A percentile compares a stretch with the other conserved stretches of the same genome.
Conservation (phyloP, 2,329 filamentous ascomycete genomes). For the Claviceps cyperi region DNA sequence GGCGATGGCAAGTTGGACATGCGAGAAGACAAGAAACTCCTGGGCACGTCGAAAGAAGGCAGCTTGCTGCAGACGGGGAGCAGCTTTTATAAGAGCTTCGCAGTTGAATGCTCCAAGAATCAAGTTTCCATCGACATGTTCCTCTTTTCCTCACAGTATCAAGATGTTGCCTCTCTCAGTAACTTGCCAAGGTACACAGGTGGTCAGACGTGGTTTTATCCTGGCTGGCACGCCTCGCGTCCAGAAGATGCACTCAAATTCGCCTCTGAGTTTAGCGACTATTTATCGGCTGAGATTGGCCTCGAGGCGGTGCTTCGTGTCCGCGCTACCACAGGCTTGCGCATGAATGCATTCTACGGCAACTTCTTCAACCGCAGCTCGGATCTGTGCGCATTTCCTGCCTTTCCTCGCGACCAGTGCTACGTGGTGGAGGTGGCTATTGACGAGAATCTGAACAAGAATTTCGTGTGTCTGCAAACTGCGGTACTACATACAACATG, state of each 20-base stretch:
- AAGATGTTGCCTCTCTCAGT: conserved; percentile 91
- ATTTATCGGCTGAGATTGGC: conserved; percentile 90
- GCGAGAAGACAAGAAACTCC: conserved; percentile 88
- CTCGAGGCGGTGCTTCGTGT: conserved; percentile 92
- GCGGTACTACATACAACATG: conserved; percentile 95
- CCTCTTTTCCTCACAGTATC: conserved; percentile 87
- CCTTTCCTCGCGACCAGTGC: conserved; percentile 91
- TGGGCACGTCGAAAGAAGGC: conserved; percentile 88
- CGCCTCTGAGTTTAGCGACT: conserved; percentile 90
- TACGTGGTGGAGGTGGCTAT: conserved; percentile 98
- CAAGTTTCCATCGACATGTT: conserved; percentile 99
- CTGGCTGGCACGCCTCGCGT: conserved; percentile 88
- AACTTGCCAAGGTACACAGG: conserved; percentile 93
- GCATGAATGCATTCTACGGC: conserved; percentile 97
- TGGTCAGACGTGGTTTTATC: conserved; percentile 97
- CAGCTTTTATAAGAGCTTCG: conserved; percentile 98
- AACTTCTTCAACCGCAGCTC: conserved; percentile 99
- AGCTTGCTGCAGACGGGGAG: conserved; percentile 78
- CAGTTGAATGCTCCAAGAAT: conserved; percentile 96
- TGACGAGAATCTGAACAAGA: conserved; percentile 84
- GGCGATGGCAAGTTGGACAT: conserved; percentile 83
- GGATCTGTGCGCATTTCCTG: conserved; percentile 93
- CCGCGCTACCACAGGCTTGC: conserved; percentile 80
- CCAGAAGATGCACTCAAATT: conserved; percentile 97
- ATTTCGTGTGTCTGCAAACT: conserved; percentile 81